Evolutionary conservation across 2,329 filamentous ascomycete species (phyloP), one percentile per base, ranked within the genome.

Genomic region (Scortechinia acanthostroma): DNA sequence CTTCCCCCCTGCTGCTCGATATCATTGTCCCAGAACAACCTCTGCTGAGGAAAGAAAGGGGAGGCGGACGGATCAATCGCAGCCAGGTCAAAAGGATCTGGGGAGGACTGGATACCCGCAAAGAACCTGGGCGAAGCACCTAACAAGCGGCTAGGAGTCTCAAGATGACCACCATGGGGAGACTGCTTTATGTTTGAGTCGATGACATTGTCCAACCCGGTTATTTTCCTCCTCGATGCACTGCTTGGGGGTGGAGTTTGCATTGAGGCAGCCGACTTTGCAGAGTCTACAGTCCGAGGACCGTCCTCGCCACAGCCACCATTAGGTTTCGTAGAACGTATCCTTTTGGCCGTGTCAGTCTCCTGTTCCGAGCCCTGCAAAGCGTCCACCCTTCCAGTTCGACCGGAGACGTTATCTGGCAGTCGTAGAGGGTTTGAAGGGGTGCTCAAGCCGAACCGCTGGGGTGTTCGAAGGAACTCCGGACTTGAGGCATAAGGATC

Each of bases 191-290:
- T 59, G 56, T 49, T 58, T 59, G 15, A 55, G 63, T 51, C 61
- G 58, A 10, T 30, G n/a, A 10, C 25, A 30, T 30, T n/a, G 13
- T 40, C 35, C 10, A 40, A 40, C 10, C 17, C 35, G 35, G 35
- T 3, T 56, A 62, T 57, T 48, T 65, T 67, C 50, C 73, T 69
- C 54, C 70, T 68, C 4, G 70, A 74, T 16, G 74, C 76, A 58
- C 77, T 69, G 21, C 76, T 80, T 2, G 77, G 77, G 43, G 77
- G 77, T 23, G 77, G 77, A 13, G 77, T 82, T 58, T 81, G 77
- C 66, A 80, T 79, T 14, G 64, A 66, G 23, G 64, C 64, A 21
- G 65, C 65, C 5, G 64, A 68, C 35, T 40, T 40, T 6, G 35
- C 35, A 6, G 35, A 40, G 10, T 19, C 25, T 30, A 30, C n/a